Conservation (phyloP, 352 stramenopile species). For the Plasmopara viticola region DNA sequence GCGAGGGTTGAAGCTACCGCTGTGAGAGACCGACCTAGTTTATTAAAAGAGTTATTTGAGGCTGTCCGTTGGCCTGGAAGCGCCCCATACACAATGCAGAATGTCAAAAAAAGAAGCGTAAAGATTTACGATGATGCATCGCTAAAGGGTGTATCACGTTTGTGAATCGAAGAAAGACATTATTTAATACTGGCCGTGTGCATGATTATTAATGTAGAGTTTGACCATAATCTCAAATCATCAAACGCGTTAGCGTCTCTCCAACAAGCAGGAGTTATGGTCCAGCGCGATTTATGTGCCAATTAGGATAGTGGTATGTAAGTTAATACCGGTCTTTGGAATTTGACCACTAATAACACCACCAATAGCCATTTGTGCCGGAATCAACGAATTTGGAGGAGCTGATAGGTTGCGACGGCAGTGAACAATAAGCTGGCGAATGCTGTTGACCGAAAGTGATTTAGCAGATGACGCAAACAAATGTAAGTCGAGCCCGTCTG, state of each 20-base stretch:
- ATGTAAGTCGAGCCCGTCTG: no score
- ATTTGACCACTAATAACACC: no score
- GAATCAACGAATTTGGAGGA: no score
- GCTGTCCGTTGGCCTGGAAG: background rate
- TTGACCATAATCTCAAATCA: conserved; percentile 7
- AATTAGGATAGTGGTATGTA: no score
- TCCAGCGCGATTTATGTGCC: background rate
- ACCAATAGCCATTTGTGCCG: no score
- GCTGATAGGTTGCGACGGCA: no score
- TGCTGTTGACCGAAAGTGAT: no score
- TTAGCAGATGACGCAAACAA: no score
- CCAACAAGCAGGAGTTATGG: conserved; percentile 1
- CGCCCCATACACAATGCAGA: background rate
- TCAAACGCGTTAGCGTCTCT: background rate
- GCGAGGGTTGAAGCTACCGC: background rate
- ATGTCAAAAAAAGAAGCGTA: background rate
- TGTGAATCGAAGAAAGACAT: background rate
- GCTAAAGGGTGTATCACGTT: background rate
- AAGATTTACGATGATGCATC: background rate
- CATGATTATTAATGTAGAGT: background rate
- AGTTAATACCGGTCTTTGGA: no score
- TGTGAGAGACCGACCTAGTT: background rate
- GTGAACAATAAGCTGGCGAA: no score
- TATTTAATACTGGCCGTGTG: conserved; percentile 8
- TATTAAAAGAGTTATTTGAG: background rate